Percentiles rank a stretch among this genome's conserved stretches.
Evolutionary conservation across 2,329 filamentous ascomycete species (phyloP).

Genomic region (Colletotrichum lindemuthianum): DNA sequence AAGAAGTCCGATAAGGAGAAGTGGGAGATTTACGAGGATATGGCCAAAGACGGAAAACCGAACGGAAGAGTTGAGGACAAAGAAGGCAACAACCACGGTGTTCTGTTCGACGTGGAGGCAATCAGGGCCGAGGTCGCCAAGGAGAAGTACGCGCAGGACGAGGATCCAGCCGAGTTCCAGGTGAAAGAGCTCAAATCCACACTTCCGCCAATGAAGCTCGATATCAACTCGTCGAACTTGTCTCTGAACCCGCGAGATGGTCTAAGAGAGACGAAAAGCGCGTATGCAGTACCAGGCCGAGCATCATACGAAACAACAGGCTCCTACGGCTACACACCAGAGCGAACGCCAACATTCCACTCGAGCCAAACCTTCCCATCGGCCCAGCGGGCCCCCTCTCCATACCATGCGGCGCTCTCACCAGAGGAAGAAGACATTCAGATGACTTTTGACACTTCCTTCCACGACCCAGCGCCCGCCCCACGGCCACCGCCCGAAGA

Average conservation of each 20-base stretch:
- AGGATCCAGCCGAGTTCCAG: slow-evolving; percentile 60
- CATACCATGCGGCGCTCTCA: slow-evolving; percentile 43
- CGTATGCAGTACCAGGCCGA: slow-evolving; percentile 47
- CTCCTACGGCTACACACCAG: slow-evolving; percentile 36
- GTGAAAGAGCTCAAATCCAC: slow-evolving; percentile 89
- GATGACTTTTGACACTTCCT: slow-evolving; percentile 79
- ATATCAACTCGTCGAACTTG: slow-evolving; percentile 54
- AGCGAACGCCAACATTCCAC: slow-evolving; percentile 38
- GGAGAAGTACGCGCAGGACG: slow-evolving; percentile 63
- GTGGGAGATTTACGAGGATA: slow-evolving; percentile 94
- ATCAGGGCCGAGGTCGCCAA: slow-evolving; percentile 86
- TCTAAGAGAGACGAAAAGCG: slow-evolving; percentile 59
- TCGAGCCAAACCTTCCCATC: slow-evolving; percentile 36
- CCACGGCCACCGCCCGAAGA: slow-evolving; percentile 46
- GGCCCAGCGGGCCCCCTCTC: slow-evolving; percentile 34
- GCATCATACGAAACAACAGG: slow-evolving; percentile 39
- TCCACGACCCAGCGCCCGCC: slow-evolving; percentile 50
- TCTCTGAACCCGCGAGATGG: slow-evolving; percentile 44
- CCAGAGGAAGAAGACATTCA: slow-evolving; percentile 62
- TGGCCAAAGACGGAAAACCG: slow-evolving; percentile 50
- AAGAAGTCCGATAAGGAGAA: slow-evolving; percentile 85
- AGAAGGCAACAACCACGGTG: slow-evolving; percentile 65
- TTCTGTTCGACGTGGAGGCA: slow-evolving; percentile 95
- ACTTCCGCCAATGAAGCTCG: slow-evolving; percentile 88
- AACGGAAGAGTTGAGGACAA: slow-evolving; percentile 57